Evolutionary conservation across 148 eudicot species (phyloP), one percentile per base, ranked within the genome.

Genomic region (Vaccinium myrtillus): DNA sequence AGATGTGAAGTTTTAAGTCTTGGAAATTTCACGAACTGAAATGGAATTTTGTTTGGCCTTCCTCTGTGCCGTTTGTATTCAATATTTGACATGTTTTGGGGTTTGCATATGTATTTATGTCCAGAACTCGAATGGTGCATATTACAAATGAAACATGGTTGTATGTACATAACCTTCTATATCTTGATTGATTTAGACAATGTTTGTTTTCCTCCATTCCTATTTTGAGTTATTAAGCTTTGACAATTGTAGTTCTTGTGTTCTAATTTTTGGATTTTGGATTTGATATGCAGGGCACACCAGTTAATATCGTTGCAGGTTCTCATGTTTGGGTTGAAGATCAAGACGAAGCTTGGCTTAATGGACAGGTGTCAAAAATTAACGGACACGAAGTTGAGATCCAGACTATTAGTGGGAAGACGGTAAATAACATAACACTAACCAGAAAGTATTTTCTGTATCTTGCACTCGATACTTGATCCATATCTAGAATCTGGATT

Each of bases 251-350:
- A 48, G 11, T 51, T 71, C 13, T 4, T 32, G 8, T 14, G 13
- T 71, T 70, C 16, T 70, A 63, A n/a, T 63, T 7, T 67, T 10
- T 7, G 32, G 16, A 10, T 43, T 43, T 43, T 67, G 67, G 70
- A 50, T 79, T 79, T 80, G 51, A 80, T 36, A 21, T 88, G 87
- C 92, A 90, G 93, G 91, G 88, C 74, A 87, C 91, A 67, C 78
- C 90, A 27, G 90, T 85, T 18, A 91, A 91, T 86, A 91, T 92
- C 54, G 81, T 87, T 77, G 88, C 86, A 78, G 94, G 94, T 77
- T 87, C 93, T 82, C 93, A 92, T 82, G 91, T 92, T 75, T 92
- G 94, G 94, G 91, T 84, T 87, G 94, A 92, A 79, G 93, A 92
- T 86, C 88, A 84, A 48, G 83, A 83, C 30, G 84, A 86, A 59